Evolutionary conservation across 805 yeast species (phyloP).

Genomic region (Nakazawaea laoshanensis): DNA sequence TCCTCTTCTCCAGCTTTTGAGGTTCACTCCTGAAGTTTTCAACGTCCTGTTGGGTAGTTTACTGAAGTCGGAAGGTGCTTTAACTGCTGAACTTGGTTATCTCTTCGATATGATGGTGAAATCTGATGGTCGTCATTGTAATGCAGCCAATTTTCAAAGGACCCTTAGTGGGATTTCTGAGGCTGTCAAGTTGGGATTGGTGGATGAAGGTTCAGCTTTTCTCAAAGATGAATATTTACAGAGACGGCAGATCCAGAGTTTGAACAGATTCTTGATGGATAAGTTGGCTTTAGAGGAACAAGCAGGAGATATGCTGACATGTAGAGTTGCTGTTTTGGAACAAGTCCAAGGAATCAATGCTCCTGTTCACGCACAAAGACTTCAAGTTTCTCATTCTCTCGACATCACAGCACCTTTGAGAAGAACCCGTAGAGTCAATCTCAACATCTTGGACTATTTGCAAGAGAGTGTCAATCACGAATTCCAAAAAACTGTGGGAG

Average conservation of each 20-base stretch:
- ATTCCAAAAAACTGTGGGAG: constrained; percentile 38
- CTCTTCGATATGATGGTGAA: constrained; percentile 85
- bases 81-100: constrained; percentile 79
- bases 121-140: constrained; percentile 70
- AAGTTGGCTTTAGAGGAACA: constrained; percentile 43
- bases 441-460: constrained; percentile 44
- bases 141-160: constrained; percentile 71
- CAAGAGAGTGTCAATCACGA: constrained; percentile 52
- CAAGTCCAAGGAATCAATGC: constrained; percentile 32
- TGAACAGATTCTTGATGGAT: constrained; percentile 51
- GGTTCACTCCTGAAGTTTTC: constrained; percentile 69
- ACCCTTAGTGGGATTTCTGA: constrained; percentile 38
- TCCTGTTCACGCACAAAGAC: constrained; percentile 24
- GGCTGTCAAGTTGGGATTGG: constrained; percentile 43
- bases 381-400: constrained; percentile 28
- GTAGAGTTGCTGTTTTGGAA: constrained; percentile 34
- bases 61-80: constrained; percentile 42
- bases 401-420: constrained; percentile 33
- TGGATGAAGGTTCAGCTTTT: constrained; percentile 31
- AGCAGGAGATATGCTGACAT: constrained; percentile 25
- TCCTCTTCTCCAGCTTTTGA: constrained; percentile 68
- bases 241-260: constrained; percentile 38
- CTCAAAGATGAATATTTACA: constrained; percentile 34
- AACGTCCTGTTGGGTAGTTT: constrained; percentile 52
- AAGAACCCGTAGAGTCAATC: constrained; percentile 16